phyloP scores from a whole-genome alignment of 2,329 filamentous ascomycete genomes.

The Paecilomyces variotii region DNA sequence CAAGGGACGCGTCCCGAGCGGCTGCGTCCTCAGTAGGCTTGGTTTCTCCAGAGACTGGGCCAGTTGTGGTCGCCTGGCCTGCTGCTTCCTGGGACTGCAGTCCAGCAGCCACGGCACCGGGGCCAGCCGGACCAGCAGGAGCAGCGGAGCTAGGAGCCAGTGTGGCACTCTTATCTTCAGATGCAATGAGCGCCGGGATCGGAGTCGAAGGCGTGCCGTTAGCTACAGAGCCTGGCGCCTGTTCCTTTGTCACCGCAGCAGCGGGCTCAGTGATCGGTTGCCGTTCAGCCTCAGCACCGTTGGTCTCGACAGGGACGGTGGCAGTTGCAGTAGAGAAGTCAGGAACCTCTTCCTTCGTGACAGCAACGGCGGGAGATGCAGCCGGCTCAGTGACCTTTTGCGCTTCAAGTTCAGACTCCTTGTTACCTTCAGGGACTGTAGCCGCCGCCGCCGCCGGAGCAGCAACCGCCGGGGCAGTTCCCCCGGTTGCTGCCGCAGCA shows the following conservation, averaged over 20 bases:
- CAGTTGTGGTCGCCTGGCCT: background rate
- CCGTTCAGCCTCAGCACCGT: background rate
- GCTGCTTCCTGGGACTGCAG: background rate
- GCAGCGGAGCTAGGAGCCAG: background rate
- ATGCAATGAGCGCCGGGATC: background rate
- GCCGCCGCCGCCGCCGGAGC: background rate
- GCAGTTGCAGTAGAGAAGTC: background rate
- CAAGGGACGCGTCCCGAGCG: background rate
- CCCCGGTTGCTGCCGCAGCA: background rate
- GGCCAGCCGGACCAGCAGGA: background rate
- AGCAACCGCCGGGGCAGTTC: background rate
- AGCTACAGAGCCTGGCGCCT: background rate
- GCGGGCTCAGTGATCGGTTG: background rate
- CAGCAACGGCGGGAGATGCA: background rate
- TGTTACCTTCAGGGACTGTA: background rate
- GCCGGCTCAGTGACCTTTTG: background rate
- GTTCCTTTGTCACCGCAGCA: background rate
- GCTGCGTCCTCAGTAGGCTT: background rate
- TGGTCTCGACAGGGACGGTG: background rate
- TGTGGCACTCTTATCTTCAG: background rate
- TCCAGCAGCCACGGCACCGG: background rate
- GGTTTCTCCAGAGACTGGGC: background rate
- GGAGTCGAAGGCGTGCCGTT: background rate
- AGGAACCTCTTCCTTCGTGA: background rate
- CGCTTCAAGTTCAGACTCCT: background rate